phyloP scores from a whole-genome alignment of 1,284 basidiomycete genomes.

The Kalmanozyma brasiliensis region DNA sequence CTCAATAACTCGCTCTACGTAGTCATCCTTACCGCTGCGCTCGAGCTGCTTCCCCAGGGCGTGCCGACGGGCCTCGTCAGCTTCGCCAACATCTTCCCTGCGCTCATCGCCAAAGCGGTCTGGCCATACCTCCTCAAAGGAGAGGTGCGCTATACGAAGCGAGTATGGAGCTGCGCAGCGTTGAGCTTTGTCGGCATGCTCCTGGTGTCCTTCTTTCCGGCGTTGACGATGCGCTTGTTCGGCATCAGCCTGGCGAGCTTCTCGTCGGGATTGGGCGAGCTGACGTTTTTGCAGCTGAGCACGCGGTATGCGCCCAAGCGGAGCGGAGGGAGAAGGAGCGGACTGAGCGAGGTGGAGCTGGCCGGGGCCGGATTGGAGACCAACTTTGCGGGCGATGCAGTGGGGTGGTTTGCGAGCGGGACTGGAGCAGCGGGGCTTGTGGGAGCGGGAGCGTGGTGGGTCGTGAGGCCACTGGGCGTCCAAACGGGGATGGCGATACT shows the following conservation, averaged over 20 bases:
- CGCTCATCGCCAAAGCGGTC: conserved; percentile 79
- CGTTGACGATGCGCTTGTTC: conserved; percentile 77
- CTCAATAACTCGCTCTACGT: conserved; percentile 76
- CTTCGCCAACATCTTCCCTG: conserved; percentile 72
- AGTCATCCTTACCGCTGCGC: conserved; percentile 92
- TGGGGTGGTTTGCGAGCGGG: conserved; percentile 73
- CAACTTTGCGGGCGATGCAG: conserved; percentile 47
- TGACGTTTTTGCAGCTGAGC: conserved; percentile 92
- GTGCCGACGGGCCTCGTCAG: conserved; percentile 80
- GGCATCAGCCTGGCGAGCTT: conserved; percentile 92
- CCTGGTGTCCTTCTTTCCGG: conserved; percentile 80
- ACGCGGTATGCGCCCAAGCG: conserved; percentile 72
- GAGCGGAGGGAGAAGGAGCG: neutral
- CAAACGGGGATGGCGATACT: conserved; percentile 77
- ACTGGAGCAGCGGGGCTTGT: conserved; percentile 93
- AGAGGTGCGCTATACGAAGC: conserved; percentile 49
- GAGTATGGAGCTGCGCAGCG: conserved; percentile 68
- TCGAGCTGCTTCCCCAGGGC: conserved; percentile 84
- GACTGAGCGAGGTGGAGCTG: conserved; percentile 6
- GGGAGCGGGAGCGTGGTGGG: conserved; percentile 95
- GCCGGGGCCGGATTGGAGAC: conserved; percentile 21
- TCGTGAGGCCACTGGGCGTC: conserved; percentile 85
- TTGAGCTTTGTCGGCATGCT: conserved; percentile 65
- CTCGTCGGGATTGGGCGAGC: conserved; percentile 90
- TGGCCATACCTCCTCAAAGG: conserved; percentile 79